These are phyloP conservation scores for Fusarium albosuccineum DNA, from an alignment of 2,329 filamentous ascomycete species.

Conservation along the genomic window DNA sequence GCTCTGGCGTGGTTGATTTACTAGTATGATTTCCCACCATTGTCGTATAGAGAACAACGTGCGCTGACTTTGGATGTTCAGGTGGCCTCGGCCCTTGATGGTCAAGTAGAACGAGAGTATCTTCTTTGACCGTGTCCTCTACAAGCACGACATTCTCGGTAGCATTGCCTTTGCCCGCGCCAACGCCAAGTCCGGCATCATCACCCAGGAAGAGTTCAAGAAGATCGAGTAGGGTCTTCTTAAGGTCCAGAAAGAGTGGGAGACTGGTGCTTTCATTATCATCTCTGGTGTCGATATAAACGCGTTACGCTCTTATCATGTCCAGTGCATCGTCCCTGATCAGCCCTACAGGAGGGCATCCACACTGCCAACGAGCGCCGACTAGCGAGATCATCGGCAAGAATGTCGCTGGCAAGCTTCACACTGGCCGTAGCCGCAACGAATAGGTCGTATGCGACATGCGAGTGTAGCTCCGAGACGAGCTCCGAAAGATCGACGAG, in stretches of 20 bases:
- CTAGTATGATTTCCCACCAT: conserved; percentile 52
- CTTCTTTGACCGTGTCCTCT: conserved; percentile 81
- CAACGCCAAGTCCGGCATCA: conserved; percentile 80
- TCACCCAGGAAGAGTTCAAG: conserved; percentile 78
- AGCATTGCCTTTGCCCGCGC: conserved; percentile 85
- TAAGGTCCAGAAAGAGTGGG: conserved; percentile 68
- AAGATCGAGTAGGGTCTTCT: conserved; percentile 80
- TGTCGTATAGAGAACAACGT: conserved; percentile 1
- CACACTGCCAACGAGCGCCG: conserved; percentile 68
- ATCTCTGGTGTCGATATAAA: conserved; percentile 63
- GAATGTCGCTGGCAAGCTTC: conserved; percentile 77
- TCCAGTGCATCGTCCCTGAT: neutral
- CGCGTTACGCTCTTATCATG: neutral
- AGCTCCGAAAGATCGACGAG: conserved; percentile 41
- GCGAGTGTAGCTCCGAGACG: conserved; percentile 69
- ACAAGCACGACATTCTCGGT: conserved; percentile 84
- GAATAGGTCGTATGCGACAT: conserved; percentile 82
- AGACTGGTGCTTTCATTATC: conserved; percentile 62
- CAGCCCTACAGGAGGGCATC: conserved; percentile 50
- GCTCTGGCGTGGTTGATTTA: conserved; percentile 65
- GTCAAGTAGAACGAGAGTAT: conserved; percentile 84
- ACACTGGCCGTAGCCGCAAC: conserved; percentile 78
- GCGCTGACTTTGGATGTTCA: conserved; percentile 50
- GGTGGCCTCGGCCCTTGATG: conserved; percentile 88
- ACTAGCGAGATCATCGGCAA: conserved; percentile 77